Conservation (phyloP, 495 filamentous ascomycete genomes). For the Parachaetomium inaequale region DNA sequence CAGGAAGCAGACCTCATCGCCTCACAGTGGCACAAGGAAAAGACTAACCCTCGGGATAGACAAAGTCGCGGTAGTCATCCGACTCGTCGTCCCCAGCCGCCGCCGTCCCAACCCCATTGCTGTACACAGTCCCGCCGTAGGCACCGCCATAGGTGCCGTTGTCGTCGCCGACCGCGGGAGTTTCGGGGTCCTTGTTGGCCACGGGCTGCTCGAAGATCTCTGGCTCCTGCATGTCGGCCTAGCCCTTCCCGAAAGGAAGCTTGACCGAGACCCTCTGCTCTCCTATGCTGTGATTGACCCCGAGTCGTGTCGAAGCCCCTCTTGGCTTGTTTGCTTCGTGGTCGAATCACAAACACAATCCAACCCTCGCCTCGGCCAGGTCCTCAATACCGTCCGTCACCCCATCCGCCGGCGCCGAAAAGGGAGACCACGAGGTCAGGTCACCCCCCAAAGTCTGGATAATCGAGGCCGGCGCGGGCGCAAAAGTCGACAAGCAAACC, state of each 20-base stretch:
- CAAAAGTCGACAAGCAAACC: background rate
- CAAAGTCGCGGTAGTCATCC: constrained; percentile 36
- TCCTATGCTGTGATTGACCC: background rate
- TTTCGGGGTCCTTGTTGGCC: constrained; percentile 27
- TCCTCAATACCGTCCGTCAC: background rate
- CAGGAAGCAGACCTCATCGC: background rate
- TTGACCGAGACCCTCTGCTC: background rate
- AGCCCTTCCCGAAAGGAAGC: no score
- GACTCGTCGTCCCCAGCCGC: constrained; percentile 20
- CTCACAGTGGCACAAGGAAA: background rate
- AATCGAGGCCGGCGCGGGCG: background rate
- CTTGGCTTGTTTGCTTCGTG: background rate
- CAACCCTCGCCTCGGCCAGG: background rate
- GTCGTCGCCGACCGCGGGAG: constrained; percentile 20
- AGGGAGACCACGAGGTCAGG: background rate
- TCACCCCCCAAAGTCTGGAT: background rate
- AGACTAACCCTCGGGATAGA: constrained; percentile 37
- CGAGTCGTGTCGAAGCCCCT: background rate
- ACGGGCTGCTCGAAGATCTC: constrained; percentile 38
- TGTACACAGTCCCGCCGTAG: constrained; percentile 24
- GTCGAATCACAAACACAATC: background rate
- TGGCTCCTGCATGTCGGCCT: constrained; percentile 31
- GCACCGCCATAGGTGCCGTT: constrained; percentile 25
- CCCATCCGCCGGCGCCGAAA: background rate
- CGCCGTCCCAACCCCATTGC: constrained; percentile 20